Evolutionary conservation across 495 filamentous ascomycete genomes (phyloP).

Genomic region (Penicillium ochrochloron): DNA sequence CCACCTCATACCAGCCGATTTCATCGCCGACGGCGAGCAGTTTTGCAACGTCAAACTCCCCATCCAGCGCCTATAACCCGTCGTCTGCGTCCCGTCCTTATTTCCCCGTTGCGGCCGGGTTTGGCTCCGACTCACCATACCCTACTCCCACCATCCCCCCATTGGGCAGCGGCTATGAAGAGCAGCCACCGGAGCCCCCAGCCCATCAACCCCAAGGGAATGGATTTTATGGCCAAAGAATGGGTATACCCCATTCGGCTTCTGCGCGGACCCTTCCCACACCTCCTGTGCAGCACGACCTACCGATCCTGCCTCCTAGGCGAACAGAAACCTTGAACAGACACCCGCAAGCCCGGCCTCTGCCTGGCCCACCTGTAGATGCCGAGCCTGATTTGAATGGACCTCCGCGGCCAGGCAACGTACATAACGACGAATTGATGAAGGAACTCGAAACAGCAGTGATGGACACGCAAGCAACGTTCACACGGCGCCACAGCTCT

Average conservation of each 20-base stretch:
- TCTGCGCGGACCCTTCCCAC: slow-evolving; percentile 47
- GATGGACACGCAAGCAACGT: slow-evolving; percentile 37
- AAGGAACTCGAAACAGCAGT: slow-evolving; percentile 55
- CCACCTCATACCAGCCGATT: slow-evolving; percentile 30
- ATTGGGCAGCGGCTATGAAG: slow-evolving; percentile 36
- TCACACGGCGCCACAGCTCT: slow-evolving; percentile 33
- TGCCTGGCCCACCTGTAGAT: slow-evolving; percentile 62
- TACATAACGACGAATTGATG: slow-evolving; percentile 47
- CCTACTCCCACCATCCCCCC: slow-evolving; percentile 32
- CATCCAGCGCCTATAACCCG: slow-evolving; percentile 26
- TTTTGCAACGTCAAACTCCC: slow-evolving; percentile 35
- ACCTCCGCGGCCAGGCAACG: slow-evolving; percentile 17
- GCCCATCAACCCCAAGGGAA: slow-evolving; percentile 44
- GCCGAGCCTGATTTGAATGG: slow-evolving; percentile 37
- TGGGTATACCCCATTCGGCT: slow-evolving; percentile 41
- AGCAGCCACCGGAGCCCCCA: slow-evolving; percentile 54
- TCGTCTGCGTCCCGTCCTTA: slow-evolving; percentile 32
- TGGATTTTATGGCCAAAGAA: slow-evolving; percentile 33
- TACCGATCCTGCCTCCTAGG: slow-evolving; percentile 50
- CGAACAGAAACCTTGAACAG: slow-evolving; percentile 58
- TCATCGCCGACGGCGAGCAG: slow-evolving; percentile 26
- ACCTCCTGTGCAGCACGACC: slow-evolving; percentile 47
- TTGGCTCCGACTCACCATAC: slow-evolving; percentile 38
- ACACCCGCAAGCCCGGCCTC: slow-evolving; percentile 63
- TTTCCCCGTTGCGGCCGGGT: slow-evolving; percentile 31